Base-by-base conservation (phyloP, 495 filamentous ascomycete genomes). In the Aspergillus panamensis region DNA sequence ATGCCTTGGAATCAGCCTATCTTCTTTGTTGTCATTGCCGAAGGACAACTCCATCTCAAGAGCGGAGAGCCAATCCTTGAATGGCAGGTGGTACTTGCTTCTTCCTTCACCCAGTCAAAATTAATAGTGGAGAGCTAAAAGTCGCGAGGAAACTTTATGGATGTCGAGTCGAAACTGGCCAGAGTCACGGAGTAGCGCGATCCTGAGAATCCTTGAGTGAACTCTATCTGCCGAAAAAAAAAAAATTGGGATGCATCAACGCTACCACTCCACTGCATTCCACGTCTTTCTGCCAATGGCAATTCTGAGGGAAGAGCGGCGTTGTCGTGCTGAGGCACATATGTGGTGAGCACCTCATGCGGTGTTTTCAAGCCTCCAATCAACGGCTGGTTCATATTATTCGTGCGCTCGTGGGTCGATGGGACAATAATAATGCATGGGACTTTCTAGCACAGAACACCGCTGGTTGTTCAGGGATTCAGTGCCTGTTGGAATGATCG, bases 391-490 rank as follows among this genome's bases (percentile, higher is more conserved):
- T 2, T 2, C 25, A 25, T 20, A 10, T n/a, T 16, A 42, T 14
- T 37, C 20, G 33, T n/a, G 14, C 25, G 25, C 50, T 55, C 42
- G 14, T 55, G 42, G 25, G 53, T 35, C 42, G 20, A 44, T 58
- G 55, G 51, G 55, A 51, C 48, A 50, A 25, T 25, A 50, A 25
- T 25, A 25, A 51, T 58, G 55, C 55, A 58, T 35, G 55, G 47
- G 39, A 58, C 40, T 32, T 19, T 35, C n/a, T n/a, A n/a, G 55
- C 44, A n/a, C 37, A 37, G 33, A 57, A 19, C 29, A 35, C 35
- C 51, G 25, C 19, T 16, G 51, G 10, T 51, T 21, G 37, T 13
- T 19, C 42, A 45, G 19, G 42, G 42, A 45, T 45, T 45, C 19
- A 9, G 17, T 45, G 42, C 19, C 19, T 25, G 32, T n/a, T 25